Percentiles rank a stretch among this genome's conserved stretches.
These are phyloP conservation scores for Babesia divergens DNA, from an alignment of 169 alveolate genomes.

Conservation along the genomic window DNA sequence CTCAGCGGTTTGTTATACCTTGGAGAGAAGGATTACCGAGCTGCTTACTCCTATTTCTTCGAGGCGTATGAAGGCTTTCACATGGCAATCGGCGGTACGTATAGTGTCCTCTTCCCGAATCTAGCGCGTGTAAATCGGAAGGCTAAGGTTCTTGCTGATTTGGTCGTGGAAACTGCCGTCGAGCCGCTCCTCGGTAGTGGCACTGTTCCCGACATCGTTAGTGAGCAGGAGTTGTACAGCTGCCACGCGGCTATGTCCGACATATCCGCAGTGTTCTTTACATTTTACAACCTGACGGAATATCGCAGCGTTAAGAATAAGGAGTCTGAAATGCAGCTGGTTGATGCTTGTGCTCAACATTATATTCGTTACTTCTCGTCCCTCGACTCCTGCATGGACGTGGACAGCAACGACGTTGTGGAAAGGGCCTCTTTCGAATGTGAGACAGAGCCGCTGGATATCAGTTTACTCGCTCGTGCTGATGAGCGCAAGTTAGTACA, in stretches of 20 bases:
- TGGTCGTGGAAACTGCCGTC: slow-evolving; percentile 32
- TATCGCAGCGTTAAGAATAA: not conserved
- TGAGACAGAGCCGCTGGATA: slow-evolving; percentile 32
- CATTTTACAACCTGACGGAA: slow-evolving; percentile 51
- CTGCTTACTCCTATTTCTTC: slow-evolving; percentile 93
- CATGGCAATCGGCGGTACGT: slow-evolving; percentile 74
- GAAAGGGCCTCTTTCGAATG: slow-evolving; percentile 22
- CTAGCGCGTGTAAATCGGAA: slow-evolving; percentile 61
- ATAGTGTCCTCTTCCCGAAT: slow-evolving; percentile 68
- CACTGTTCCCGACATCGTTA: slow-evolving; percentile 38
- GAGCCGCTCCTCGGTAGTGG: slow-evolving; percentile 40
- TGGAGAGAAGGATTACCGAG: slow-evolving; percentile 86
- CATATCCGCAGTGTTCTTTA: slow-evolving; percentile 61
- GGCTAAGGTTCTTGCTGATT: slow-evolving; percentile 32
- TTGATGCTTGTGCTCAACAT: slow-evolving; percentile 38
- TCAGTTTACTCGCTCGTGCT: slow-evolving; percentile 58
- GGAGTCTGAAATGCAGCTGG: not conserved
- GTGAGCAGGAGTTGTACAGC: slow-evolving; percentile 59
- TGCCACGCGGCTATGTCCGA: slow-evolving; percentile 69
- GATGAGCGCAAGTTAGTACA: slow-evolving; percentile 79
- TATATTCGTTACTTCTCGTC: slow-evolving; percentile 63
- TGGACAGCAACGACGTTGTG: not conserved
- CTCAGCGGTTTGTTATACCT: slow-evolving; percentile 81
- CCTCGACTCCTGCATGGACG: slow-evolving; percentile 25
- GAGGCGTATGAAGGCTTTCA: slow-evolving; percentile 94